Base-by-base conservation (phyloP, 192 early-diverging fungal species). In the Gonapodya prolifera region DNA sequence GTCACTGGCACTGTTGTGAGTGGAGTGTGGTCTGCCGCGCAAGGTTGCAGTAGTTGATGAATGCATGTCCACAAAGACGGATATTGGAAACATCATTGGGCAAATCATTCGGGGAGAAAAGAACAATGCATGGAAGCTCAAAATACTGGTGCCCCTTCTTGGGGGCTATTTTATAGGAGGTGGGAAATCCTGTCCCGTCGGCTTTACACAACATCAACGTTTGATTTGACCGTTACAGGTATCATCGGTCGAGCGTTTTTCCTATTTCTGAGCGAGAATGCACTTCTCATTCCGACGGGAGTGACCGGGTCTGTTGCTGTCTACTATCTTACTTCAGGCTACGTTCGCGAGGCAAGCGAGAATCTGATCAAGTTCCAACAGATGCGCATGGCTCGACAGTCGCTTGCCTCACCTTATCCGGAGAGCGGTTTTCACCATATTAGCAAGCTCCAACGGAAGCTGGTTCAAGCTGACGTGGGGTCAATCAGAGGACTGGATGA, bases 61-160 rank as follows among this genome's bases (percentile, higher is more conserved):
- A 16, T 34, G 2, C 28, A 75, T 75, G 8, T 18, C 30, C 2
- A 16, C 2, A 34, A 13, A 34, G 29, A 77, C 69, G 69, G 88
- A 89, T 69, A 89, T 89, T 78, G 88, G 88, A 30, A 89, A 87
- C 77, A 87, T 89, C 75, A 30, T 86, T 23, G 88, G 88, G 0
- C 88, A 89, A 75, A 81, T 85, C 1, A 84, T 82, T 35, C 75
- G 86, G 16, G 70, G 75, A 31, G 86, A 89, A 79, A 81, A 83
- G 30, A 45, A 83, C 35, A 83, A 85, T 23, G 86, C 86, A 70
- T 89, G 88, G 88, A 76, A 86, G 34, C 80, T 89, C 33, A 85
- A 86, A 30, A 85, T 89, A 0, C 85, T 87, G 76, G 79, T 83
- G 34, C 88, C 88, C 1, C 79, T 89, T 23, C 78, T 87, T 18